Evolutionary conservation across 352 stramenopile genomes (phyloP).

Genomic region (Phytophthora syringae): DNA sequence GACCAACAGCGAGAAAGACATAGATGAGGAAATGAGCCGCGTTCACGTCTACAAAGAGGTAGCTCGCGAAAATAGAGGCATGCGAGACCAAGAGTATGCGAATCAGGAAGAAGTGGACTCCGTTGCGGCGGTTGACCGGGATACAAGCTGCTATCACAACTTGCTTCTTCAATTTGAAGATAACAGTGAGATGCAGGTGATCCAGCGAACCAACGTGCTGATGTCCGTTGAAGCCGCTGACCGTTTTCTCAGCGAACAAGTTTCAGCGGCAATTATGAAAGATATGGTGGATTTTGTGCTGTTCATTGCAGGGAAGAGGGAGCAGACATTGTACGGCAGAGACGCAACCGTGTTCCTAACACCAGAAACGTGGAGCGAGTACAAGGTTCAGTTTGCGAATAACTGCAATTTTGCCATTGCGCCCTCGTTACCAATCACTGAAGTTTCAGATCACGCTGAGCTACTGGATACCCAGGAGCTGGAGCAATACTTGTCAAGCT

Average conservation of each 20-base stretch:
- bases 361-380: slow-evolving; percentile 59
- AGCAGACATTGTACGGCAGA: slow-evolving; percentile 52
- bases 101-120: slow-evolving; percentile 56
- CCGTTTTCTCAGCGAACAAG: slow-evolving; percentile 50
- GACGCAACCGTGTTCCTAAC: slow-evolving; percentile 49
- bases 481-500: slow-evolving; percentile 51
- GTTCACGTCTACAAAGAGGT: slow-evolving; percentile 78
- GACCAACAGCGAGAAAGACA: slow-evolving; percentile 55
- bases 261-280: slow-evolving; percentile 46
- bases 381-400: slow-evolving; percentile 55
- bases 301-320: slow-evolving; percentile 53
- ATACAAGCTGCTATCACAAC: slow-evolving; percentile 57
- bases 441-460: slow-evolving; percentile 7
- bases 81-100: slow-evolving; percentile 55
- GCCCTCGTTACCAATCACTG: background rate
- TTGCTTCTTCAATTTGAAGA: slow-evolving; percentile 72
- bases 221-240: slow-evolving; percentile 41
- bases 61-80: slow-evolving; percentile 59
- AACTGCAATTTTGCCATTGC: slow-evolving; percentile 5
- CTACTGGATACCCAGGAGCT: slow-evolving; percentile 48
- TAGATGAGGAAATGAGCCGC: slow-evolving; percentile 46
- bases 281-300: slow-evolving; percentile 69
- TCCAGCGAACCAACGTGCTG: slow-evolving; percentile 43
- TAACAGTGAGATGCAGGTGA: slow-evolving; percentile 51
- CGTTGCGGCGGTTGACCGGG: slow-evolving; percentile 53